These are phyloP conservation scores for Syzygium aromaticum DNA, from an alignment of 345 rosid genomes.

Conservation along the genomic window DNA sequence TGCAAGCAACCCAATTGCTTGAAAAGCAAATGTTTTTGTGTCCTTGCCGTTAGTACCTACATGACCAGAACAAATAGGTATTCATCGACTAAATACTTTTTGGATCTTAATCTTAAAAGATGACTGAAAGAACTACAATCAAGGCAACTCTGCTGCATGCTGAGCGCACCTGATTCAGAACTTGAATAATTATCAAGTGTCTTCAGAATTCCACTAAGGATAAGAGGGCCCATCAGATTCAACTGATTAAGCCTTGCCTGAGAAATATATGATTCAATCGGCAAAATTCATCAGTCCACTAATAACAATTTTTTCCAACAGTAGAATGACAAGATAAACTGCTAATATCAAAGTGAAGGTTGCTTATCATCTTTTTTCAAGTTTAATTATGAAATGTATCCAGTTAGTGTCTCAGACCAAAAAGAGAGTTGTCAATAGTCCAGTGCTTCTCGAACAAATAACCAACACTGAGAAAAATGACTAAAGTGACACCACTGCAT, in stretches of 20 bases:
- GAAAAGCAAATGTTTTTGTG: slow-evolving; percentile 70
- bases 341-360: not conserved
- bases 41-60: slow-evolving; percentile 69
- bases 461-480: not conserved
- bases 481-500: not conserved
- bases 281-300: not conserved
- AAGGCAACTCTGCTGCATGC: not conserved
- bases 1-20: slow-evolving; percentile 89
- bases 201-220: slow-evolving; percentile 71
- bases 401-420: not conserved
- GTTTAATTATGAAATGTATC: not conserved
- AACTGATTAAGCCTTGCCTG: slow-evolving; percentile 82
- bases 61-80: slow-evolving; percentile 6
- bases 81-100: not conserved
- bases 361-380: not conserved
- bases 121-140: not conserved
- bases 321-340: not conserved
- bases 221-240: slow-evolving; percentile 92
- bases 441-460: not conserved
- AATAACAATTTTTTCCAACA: not conserved
- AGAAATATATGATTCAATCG: not conserved
- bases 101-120: not conserved
- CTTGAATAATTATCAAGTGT: slow-evolving; percentile 70
- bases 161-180: slow-evolving; percentile 62
- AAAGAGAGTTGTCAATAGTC: not conserved